Percentiles rank a stretch among this genome's conserved stretches.
These are phyloP conservation scores for Neoboletus brunneissimus DNA, from an alignment of 768 basidiomycete genomes.

Conservation along the genomic window DNA sequence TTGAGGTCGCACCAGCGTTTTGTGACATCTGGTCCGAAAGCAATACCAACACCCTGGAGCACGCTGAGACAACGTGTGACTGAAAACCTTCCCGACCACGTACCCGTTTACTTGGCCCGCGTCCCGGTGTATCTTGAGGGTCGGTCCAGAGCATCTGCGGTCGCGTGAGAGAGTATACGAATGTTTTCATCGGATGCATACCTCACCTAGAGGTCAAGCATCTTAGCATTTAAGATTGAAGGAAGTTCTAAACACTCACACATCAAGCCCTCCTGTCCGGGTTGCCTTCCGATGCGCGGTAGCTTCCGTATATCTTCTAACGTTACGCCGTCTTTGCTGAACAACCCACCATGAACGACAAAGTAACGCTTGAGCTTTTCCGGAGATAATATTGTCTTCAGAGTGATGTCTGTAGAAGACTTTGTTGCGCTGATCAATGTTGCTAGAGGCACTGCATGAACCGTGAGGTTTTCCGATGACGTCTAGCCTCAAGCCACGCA, in stretches of 20 bases:
- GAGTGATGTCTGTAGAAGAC: constrained; percentile 39
- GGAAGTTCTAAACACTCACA: constrained; percentile 47
- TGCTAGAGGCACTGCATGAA: constrained; percentile 76
- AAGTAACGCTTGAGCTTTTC: constrained; percentile 87
- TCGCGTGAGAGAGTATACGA: constrained; percentile 6
- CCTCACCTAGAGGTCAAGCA: constrained; percentile 51
- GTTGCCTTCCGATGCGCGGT: constrained; percentile 82
- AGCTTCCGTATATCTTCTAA: constrained; percentile 90
- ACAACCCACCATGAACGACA: constrained; percentile 94
- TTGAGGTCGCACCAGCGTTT: constrained; percentile 86
- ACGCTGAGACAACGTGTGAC: constrained; percentile 13
- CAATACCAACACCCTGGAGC: constrained; percentile 84
- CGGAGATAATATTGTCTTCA: constrained; percentile 70
- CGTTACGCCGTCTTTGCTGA: constrained; percentile 93
- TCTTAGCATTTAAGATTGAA: constrained; percentile 10
- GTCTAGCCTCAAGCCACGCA: constrained; percentile 36
- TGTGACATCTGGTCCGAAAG: constrained; percentile 95
- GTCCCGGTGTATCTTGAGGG: constrained; percentile 83
- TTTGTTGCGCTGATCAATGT: constrained; percentile 79
- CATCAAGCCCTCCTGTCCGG: constrained; percentile 94
- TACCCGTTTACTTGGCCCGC: constrained; percentile 95
- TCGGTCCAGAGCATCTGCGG: constrained; percentile 90
- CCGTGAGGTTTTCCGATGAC: constrained; percentile 4
- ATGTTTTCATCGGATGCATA: constrained; percentile 28
- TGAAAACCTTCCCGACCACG: constrained; percentile 26